Conservation (phyloP, 495 filamentous ascomycete genomes). For the Rhypophila decipiens region DNA sequence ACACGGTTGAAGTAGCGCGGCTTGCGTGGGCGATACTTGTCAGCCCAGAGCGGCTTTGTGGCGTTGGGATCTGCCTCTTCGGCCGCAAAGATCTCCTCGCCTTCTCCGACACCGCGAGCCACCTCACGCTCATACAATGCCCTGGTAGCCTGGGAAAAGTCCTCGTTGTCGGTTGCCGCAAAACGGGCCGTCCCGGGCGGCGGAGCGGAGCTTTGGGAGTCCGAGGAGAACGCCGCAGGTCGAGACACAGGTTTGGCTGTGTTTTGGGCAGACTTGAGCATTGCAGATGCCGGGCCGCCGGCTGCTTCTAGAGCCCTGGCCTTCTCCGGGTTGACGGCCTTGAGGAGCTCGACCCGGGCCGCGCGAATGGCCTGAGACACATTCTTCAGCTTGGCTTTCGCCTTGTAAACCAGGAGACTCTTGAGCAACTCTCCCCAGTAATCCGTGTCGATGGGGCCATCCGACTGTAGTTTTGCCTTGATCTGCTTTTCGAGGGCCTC, state of each 20-base stretch:
- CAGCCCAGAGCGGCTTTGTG: conserved; percentile 71
- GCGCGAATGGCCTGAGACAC: conserved; percentile 74
- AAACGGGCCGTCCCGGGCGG: conserved; percentile 63
- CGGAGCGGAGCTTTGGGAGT: conserved; percentile 26
- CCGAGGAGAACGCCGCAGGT: conserved; percentile 14
- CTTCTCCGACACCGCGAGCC: conserved; percentile 83
- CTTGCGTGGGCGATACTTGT: conserved; percentile 86
- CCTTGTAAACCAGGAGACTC: conserved; percentile 83
- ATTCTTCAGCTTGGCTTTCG: conserved; percentile 75
- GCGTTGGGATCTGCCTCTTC: conserved; percentile 73
- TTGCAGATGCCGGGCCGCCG: conserved; percentile 15
- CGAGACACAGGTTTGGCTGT: conserved; percentile 17
- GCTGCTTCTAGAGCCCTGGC: conserved; percentile 47
- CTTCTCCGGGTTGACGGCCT: conserved; percentile 63
- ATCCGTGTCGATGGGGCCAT: conserved; percentile 91
- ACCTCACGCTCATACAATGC: conserved; percentile 90
- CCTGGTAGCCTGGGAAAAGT: conserved; percentile 87
- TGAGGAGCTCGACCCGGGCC: conserved; percentile 60
- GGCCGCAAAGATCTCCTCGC: conserved; percentile 91
- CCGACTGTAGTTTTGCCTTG: conserved; percentile 69
- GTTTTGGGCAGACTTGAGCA: conserved; percentile 4
- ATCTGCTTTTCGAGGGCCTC: conserved; percentile 81
- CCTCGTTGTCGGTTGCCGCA: conserved; percentile 66
- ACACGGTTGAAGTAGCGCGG: conserved; percentile 97
- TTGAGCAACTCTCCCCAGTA: conserved; percentile 93